phyloP scores from a whole-genome alignment of 371 early-diverging fungal genomes.

The Mucor sp. region DNA sequence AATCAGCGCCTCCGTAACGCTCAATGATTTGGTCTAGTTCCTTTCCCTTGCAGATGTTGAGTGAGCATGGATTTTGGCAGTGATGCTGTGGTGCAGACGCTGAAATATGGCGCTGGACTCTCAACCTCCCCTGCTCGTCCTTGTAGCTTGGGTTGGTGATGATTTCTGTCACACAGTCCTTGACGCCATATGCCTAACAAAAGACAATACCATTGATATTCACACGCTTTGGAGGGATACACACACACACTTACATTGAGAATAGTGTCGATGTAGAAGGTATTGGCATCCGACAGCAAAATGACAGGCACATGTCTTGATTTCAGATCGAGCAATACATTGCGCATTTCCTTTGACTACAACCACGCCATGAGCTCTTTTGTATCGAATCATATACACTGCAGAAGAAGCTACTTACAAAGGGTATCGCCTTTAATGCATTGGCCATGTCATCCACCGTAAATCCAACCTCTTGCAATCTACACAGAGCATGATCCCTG shows the following conservation, averaged over 20 bases:
- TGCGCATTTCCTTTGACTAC: slow-evolving; percentile 59
- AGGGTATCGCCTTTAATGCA: slow-evolving; percentile 54
- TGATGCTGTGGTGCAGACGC: slow-evolving; percentile 55
- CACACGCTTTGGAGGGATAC: background rate
- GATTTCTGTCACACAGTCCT: slow-evolving; percentile 58
- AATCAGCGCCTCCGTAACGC: slow-evolving; percentile 30
- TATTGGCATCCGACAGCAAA: slow-evolving; percentile 78
- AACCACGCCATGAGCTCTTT: background rate
- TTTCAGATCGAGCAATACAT: slow-evolving; percentile 48
- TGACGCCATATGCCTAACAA: slow-evolving; percentile 54
- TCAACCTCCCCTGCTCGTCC: slow-evolving; percentile 55
- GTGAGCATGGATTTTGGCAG: slow-evolving; percentile 66
- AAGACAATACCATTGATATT: background rate
- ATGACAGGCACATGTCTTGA: slow-evolving; percentile 55
- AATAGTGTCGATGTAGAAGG: slow-evolving; percentile 70
- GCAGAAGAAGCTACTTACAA: slow-evolving; percentile 62
- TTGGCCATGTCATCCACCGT: slow-evolving; percentile 51
- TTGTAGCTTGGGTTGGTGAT: slow-evolving; percentile 74
- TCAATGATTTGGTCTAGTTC: slow-evolving; percentile 40
- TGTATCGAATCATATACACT: background rate
- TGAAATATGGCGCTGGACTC: slow-evolving; percentile 52
- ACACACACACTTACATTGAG: slow-evolving; percentile 47
- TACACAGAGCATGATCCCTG: slow-evolving; percentile 54
- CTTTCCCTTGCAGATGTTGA: slow-evolving; percentile 77
- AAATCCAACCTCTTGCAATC: slow-evolving; percentile 57